Evolutionary conservation across 257 asterid species (phyloP).

Genomic region (Nicotiana tabacum): DNA sequence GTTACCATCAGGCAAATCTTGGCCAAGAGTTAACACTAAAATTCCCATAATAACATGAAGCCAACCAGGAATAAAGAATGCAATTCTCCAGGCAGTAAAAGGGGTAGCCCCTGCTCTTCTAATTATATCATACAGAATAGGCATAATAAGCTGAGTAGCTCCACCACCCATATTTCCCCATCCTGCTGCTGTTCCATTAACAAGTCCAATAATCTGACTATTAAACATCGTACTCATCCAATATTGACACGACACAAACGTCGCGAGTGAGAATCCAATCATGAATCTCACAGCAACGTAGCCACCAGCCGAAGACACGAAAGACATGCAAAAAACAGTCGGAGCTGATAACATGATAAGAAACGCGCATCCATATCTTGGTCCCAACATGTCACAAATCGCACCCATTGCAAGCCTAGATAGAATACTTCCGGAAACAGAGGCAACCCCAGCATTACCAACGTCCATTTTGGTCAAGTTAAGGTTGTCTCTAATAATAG

Average conservation of each 20-base stretch:
- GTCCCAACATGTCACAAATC: conserved; percentile 27
- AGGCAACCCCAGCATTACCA: conserved; percentile 34
- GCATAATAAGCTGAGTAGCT: conserved; percentile 29
- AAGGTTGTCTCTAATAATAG: conserved; percentile 27
- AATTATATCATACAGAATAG: conserved; percentile 17
- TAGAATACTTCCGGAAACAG: conserved; percentile 30
- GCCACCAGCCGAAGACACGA: conserved; percentile 26
- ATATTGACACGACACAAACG: conserved; percentile 30
- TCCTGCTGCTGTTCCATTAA: conserved; percentile 27
- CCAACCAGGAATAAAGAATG: conserved; percentile 23
- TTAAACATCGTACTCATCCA: conserved; percentile 16
- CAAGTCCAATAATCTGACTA: conserved; percentile 20
- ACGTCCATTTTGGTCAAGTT: conserved; percentile 21
- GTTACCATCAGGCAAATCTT: conserved; percentile 30
- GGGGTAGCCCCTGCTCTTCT: conserved; percentile 15
- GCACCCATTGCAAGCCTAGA: conserved; percentile 32
- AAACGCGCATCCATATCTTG: conserved; percentile 30
- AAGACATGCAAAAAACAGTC: conserved; percentile 30
- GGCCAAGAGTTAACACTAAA: conserved; percentile 20
- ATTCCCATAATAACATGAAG: conserved; percentile 24
- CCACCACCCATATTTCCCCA: conserved; percentile 33
- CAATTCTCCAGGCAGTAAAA: conserved; percentile 25
- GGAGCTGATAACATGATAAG: conserved; percentile 28
- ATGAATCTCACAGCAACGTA: conserved; percentile 28
- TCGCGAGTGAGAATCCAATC: conserved; percentile 30